Percentiles rank a stretch among this genome's conserved stretches.
Conservation (phyloP, 306 rosid genomes). For the Vigna unguiculata region DNA sequence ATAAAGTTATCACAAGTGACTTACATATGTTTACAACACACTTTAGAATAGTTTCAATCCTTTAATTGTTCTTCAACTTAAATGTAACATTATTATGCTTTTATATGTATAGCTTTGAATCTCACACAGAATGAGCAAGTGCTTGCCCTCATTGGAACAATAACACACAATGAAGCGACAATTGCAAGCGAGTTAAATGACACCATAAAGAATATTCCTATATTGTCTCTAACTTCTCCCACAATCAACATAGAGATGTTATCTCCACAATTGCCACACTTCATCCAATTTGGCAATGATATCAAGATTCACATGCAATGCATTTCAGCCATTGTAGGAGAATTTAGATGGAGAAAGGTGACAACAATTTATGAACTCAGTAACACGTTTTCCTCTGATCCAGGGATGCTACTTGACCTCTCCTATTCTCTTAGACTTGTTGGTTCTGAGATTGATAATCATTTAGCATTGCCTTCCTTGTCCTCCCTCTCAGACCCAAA, state of each 20-base stretch:
- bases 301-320: slow-evolving; percentile 52
- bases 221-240: slow-evolving; percentile 58
- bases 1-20: no score
- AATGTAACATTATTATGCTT: neutral
- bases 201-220: slow-evolving; percentile 40
- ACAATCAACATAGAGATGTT: slow-evolving; percentile 21
- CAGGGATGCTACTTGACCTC: slow-evolving; percentile 40
- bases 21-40: no score
- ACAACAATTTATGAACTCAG: slow-evolving; percentile 50
- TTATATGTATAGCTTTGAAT: slow-evolving; percentile 43
- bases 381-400: slow-evolving; percentile 37
- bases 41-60: no score
- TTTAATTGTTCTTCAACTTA: no score
- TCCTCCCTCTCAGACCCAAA: slow-evolving; percentile 50
- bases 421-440: slow-evolving; percentile 55
- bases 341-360: slow-evolving; percentile 63
- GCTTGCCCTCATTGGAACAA: slow-evolving; percentile 59
- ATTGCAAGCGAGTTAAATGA: slow-evolving; percentile 39
- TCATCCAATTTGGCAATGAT: slow-evolving; percentile 60
- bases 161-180: slow-evolving; percentile 52
- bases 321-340: slow-evolving; percentile 60
- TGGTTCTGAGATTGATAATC: slow-evolving; percentile 55
- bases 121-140: slow-evolving; percentile 47
- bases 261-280: slow-evolving; percentile 40
- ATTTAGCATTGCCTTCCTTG: slow-evolving; percentile 46